These are phyloP conservation scores for Excoecaria cochinchinensis DNA, from an alignment of 345 rosid genomes.

Conservation along the genomic window DNA sequence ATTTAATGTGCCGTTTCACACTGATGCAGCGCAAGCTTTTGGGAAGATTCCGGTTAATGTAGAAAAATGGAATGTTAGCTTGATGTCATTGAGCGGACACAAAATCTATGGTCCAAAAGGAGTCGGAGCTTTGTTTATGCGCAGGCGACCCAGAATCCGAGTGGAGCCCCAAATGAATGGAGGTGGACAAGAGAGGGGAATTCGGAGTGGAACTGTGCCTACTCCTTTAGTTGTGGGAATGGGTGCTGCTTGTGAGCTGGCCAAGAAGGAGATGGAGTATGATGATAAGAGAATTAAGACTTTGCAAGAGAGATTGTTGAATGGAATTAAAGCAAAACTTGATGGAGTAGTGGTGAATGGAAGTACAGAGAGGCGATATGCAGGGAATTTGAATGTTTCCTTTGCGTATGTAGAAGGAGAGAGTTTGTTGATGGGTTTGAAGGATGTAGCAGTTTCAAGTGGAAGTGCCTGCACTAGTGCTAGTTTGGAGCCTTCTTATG, in stretches of 20 bases:
- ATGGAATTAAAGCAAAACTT: constrained; percentile 65
- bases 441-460: constrained; percentile 97
- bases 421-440: constrained; percentile 95
- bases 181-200: constrained; percentile 99
- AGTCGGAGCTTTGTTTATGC: constrained; percentile 82
- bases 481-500: constrained; percentile 94
- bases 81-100: constrained; percentile 95
- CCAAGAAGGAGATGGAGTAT: constrained; percentile 83
- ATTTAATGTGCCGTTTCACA: constrained; percentile 73
- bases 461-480: constrained; percentile 99
- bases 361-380: constrained; percentile 70
- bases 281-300: constrained; percentile 63
- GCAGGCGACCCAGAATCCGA: constrained; percentile 78
- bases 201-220: constrained; percentile 87
- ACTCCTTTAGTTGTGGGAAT: constrained; percentile 85
- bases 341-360: constrained; percentile 93
- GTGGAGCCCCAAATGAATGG: constrained; percentile 94
- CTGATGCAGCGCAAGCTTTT: constrained; percentile 92
- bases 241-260: constrained; percentile 88
- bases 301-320: constrained; percentile 67
- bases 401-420: constrained; percentile 98
- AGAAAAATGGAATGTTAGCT: constrained; percentile 80
- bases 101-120: constrained; percentile 94
- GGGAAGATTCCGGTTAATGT: constrained; percentile 94
- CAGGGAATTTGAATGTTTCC: constrained; percentile 82